Evolutionary conservation across 2,329 filamentous ascomycete genomes (phyloP).

Genomic region (Penicillium olsonii): DNA sequence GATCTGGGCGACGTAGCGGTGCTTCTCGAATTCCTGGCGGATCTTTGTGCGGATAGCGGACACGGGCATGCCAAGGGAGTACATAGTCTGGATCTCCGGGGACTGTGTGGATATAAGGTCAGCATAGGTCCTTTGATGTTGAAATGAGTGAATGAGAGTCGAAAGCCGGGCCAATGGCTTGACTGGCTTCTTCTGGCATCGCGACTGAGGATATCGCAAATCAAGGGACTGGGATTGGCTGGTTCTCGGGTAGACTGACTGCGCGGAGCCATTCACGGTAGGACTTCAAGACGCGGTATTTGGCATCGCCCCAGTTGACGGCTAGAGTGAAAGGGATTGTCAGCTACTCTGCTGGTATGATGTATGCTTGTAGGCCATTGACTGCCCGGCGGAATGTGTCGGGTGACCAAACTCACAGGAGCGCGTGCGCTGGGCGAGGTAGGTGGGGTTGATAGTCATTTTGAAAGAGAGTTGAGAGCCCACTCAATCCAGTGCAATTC

Average conservation of each 20-base stretch:
- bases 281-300: slow-evolving; percentile 78
- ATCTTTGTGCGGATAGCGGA: slow-evolving; percentile 88
- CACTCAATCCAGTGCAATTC: slow-evolving; percentile 22
- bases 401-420: slow-evolving; percentile 62
- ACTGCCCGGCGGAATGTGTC: slow-evolving; percentile 17
- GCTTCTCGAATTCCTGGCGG: slow-evolving; percentile 93
- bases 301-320: slow-evolving; percentile 85
- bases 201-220: not conserved
- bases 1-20: slow-evolving; percentile 90
- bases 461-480: slow-evolving; percentile 31
- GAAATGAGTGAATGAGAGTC: not conserved
- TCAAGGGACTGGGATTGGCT: slow-evolving; percentile 7
- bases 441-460: slow-evolving; percentile 91
- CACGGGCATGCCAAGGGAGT: slow-evolving; percentile 86
- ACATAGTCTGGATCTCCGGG: slow-evolving; percentile 96
- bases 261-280: slow-evolving; percentile 96
- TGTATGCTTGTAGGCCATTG: slow-evolving; percentile 14
- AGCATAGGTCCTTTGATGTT: slow-evolving; percentile 5
- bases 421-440: slow-evolving; percentile 79
- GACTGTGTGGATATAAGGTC: slow-evolving; percentile 59
- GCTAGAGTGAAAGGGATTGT: slow-evolving; percentile 56
- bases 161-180: not conserved
- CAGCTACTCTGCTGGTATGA: slow-evolving; percentile 17
- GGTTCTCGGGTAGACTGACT: slow-evolving; percentile 61
- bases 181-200: not conserved